phyloP scores from a whole-genome alignment of 129 eudicot genomes.

The carrot (Daucus carota) region DNA sequence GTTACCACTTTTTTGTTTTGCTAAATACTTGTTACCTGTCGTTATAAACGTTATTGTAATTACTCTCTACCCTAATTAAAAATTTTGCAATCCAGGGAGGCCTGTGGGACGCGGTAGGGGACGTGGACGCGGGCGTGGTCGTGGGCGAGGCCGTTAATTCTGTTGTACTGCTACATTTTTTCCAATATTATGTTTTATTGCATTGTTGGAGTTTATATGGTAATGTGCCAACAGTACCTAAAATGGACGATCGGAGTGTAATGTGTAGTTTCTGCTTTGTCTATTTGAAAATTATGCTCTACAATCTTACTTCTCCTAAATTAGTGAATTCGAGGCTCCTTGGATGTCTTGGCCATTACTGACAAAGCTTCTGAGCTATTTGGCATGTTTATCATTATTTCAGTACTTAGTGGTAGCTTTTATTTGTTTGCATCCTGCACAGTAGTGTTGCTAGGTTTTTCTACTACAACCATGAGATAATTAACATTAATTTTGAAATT shows the following conservation, averaged over 20 bases:
- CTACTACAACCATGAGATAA: no score
- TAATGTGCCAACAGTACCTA: slow-evolving; percentile 2
- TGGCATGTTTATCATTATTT: no score
- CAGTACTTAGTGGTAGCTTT: no score
- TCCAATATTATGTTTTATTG: neutral
- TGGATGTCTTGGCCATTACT: neutral
- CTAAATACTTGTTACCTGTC: no score
- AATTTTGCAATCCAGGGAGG: slow-evolving; percentile 28
- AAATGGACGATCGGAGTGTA: neutral
- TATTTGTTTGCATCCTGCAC: no score
- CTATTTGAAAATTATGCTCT: neutral
- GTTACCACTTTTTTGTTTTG: neutral
- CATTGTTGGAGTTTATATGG: neutral
- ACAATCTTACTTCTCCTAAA: neutral
- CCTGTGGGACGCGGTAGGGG: slow-evolving; percentile 85
- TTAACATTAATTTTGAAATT: no score
- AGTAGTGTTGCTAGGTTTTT: no score
- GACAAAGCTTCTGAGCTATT: neutral
- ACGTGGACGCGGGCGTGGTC: slow-evolving; percentile 73
- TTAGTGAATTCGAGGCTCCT: neutral
- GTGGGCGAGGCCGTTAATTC: slow-evolving; percentile 53
- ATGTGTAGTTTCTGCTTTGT: neutral
- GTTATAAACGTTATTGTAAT: neutral
- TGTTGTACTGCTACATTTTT: neutral
- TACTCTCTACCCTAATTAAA: neutral